Evolutionary conservation across 73 alveolate genomes (phyloP).

Genomic region (Effrenium voratum): DNA sequence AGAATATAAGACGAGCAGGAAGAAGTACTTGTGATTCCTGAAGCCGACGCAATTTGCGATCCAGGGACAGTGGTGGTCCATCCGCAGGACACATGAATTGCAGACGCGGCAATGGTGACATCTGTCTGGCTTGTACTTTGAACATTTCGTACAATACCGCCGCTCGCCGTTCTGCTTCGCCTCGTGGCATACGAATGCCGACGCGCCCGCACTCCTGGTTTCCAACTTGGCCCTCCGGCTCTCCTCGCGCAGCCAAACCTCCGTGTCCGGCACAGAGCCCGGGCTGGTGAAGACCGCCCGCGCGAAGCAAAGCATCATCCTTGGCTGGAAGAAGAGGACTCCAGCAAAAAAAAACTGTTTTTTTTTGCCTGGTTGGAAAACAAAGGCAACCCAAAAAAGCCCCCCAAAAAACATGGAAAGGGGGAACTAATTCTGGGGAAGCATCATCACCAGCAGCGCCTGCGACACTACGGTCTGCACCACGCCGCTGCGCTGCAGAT

Average conservation of each 20-base stretch:
- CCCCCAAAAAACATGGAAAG: no score
- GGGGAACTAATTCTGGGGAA: no score
- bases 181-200: no score
- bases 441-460: not conserved
- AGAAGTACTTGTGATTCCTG: conserved; percentile 13
- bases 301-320: conserved; percentile 32
- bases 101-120: conserved; percentile 58
- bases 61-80: conserved; percentile 89
- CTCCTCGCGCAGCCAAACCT: no score
- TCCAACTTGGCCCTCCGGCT: not conserved
- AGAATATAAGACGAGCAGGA: conserved; percentile 51
- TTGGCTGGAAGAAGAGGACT: no score
- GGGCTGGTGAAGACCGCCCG: conserved; percentile 17
- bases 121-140: conserved; percentile 41
- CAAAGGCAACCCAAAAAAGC: no score
- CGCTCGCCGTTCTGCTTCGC: conserved; percentile 39
- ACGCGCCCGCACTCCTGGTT: not conserved
- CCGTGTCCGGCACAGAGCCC: conserved; percentile 24
- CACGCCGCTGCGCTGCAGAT: no score
- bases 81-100: conserved; percentile 73
- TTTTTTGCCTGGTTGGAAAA: no score
- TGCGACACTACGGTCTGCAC: conserved; percentile 30
- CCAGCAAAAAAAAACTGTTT: no score
- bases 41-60: conserved; percentile 78
- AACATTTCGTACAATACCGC: conserved; percentile 7